Evolutionary conservation across 805 yeast genomes (phyloP), one percentile per base, ranked within the genome.

Genomic region (Wickerhamiella vanderwaltii): DNA sequence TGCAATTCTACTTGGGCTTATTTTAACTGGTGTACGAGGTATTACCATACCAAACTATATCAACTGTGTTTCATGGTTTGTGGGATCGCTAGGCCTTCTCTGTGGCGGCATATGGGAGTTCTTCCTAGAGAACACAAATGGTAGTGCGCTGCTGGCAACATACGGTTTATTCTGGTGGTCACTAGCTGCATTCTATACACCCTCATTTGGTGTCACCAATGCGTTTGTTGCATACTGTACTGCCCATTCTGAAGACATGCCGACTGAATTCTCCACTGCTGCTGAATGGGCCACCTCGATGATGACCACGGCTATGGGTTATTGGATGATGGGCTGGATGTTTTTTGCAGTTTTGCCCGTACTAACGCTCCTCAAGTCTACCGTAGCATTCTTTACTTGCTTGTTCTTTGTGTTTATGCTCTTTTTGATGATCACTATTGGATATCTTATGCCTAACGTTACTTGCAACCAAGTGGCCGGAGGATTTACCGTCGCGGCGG

Each of bases 81-180:
- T 75, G 55, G 83, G 82, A 29, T 83, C 82, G 7, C 57, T 68
- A 5, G 67, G 74, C 29, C 80, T 75, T 56, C 57, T 73, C 39
- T 56, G 74, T 28, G 80, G 81, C n/a, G 82, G 81, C 37, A 69
- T 76, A 72, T 76, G 77, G 70, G 81, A 75, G 56, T 67, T 75
- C 57, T 72, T 75, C 9, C 62, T 71, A 22, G 82, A 77, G 51
- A 74, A 74, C 61, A 70, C 80, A 26, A 77, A 75, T 60, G 82
- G 79, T 68, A 79, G 74, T 22, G 63, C 73, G 54, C 68, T 39
- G 46, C 61, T 53, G 57, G 48, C 51, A 33, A 57, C 45, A n/a
- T 66, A 28, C 45, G 83, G 78, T 32, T 79, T 76, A 0, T 77
- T 76, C 58, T 77, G 83, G 83, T 67, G 73, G 62, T 60, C 76